Conservation (phyloP, 1,284 basidiomycete species). For the Vanrija pseudolonga region DNA sequence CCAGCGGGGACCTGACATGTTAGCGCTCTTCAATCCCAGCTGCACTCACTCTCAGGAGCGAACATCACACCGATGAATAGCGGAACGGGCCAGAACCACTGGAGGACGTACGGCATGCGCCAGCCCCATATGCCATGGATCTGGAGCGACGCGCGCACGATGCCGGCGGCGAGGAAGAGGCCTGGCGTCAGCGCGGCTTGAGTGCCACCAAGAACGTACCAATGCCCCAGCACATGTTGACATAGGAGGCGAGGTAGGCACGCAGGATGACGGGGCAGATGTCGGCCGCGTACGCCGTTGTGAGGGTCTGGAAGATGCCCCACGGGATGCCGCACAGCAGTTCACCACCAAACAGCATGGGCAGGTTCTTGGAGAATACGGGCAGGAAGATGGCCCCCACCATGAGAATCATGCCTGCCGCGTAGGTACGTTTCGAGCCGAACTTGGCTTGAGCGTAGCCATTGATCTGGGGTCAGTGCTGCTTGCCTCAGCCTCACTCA, state of each 20-base stretch:
- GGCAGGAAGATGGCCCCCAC: constrained; percentile 40
- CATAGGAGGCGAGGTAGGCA: constrained; percentile 1
- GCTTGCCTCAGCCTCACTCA: background rate
- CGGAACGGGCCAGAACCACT: constrained; percentile 45
- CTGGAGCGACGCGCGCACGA: constrained; percentile 40
- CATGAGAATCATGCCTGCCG: constrained; percentile 36
- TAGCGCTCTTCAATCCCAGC: no score
- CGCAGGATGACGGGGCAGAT: constrained; percentile 47
- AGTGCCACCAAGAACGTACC: constrained; percentile 20
- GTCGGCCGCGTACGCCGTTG: constrained; percentile 52
- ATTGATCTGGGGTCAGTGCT: constrained; percentile 15
- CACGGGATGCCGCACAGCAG: constrained; percentile 33
- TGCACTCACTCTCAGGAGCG: constrained; percentile 19
- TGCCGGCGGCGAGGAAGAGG: constrained; percentile 46
- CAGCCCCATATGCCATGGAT: constrained; percentile 29
- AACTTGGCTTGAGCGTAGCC: constrained; percentile 35
- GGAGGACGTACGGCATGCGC: constrained; percentile 19
- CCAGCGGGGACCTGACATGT: constrained; percentile 26
- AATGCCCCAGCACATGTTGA: constrained; percentile 52
- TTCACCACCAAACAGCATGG: constrained; percentile 38
- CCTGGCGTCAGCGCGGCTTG: constrained; percentile 20
- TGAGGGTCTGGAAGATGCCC: constrained; percentile 52
- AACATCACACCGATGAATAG: constrained; percentile 37
- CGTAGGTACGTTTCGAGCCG: constrained; percentile 40
- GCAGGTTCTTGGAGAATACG: constrained; percentile 47